phyloP scores from a whole-genome alignment of 2,329 filamentous ascomycete genomes.

The Colletotrichum higginsianum region DNA sequence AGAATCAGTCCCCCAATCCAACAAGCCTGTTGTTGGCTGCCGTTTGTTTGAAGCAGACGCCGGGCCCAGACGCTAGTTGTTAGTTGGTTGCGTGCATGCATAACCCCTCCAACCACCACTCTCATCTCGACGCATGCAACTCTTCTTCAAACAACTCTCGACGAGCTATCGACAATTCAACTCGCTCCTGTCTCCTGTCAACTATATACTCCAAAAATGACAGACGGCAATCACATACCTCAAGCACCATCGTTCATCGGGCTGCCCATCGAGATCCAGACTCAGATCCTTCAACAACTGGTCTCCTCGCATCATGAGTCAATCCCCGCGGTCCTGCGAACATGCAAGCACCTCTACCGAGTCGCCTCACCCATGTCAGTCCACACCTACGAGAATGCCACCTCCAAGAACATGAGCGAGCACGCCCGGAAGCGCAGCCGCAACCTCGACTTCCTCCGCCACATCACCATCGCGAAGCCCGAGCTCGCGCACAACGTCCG shows the following conservation, averaged over 20 bases:
- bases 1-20: not conserved
- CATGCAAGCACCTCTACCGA: constrained; percentile 15
- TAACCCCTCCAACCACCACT: constrained; percentile 8
- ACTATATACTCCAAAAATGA: not conserved
- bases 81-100: not conserved
- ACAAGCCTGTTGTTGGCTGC: not conserved
- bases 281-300: not conserved
- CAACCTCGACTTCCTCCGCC: constrained; percentile 15
- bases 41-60: not conserved
- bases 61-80: constrained; percentile 1
- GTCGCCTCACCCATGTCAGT: constrained; percentile 5
- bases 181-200: no score
- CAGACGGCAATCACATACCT: not conserved
- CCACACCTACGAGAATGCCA: constrained; percentile 8
- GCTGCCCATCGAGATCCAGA: constrained; percentile 7
- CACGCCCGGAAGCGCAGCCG: constrained; percentile 18
- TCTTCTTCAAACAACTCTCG: constrained; percentile 12
- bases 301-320: constrained; percentile 7
- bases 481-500: constrained; percentile 4
- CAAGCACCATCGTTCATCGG: not conserved
- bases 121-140: not conserved
- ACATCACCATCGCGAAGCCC: constrained; percentile 17
- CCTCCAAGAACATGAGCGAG: constrained; percentile 7
- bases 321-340: constrained; percentile 1
- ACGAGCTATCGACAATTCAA: not conserved